A percentile compares a stretch with the other conserved stretches of the same genome.
Conservation (phyloP, 805 yeast genomes). For the Clavispora fructus region DNA sequence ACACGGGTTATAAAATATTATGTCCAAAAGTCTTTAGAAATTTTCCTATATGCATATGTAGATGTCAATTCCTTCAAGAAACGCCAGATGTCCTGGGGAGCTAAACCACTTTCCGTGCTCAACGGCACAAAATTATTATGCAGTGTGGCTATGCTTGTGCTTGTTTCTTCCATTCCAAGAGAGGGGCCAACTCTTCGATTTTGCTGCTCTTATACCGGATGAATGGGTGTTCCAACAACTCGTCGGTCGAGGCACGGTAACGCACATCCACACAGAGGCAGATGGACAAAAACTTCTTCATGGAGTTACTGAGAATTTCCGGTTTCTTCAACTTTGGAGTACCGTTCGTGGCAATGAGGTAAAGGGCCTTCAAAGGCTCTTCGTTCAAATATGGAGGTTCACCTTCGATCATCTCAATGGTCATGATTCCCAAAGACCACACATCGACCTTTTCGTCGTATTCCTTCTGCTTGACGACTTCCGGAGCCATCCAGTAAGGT, state of each 20-base stretch:
- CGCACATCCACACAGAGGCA: constrained; percentile 93
- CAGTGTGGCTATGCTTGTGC: background rate
- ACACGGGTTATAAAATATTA: no score
- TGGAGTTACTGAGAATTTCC: constrained; percentile 61
- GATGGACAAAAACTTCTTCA: constrained; percentile 81
- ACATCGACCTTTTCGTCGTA: constrained; percentile 80
- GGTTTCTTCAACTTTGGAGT: constrained; percentile 72
- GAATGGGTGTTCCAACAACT: constrained; percentile 72
- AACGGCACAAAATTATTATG: no score
- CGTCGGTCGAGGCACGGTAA: constrained; percentile 86
- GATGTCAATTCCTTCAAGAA: background rate
- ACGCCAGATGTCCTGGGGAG: background rate
- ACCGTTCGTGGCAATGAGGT: constrained; percentile 74
- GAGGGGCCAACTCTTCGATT: constrained; percentile 51
- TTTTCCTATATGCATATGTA: background rate
- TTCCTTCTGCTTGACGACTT: constrained; percentile 73
- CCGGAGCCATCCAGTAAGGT: constrained; percentile 91
- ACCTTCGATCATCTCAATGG: constrained; percentile 82
- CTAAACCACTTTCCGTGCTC: background rate
- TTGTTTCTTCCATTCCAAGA: constrained; percentile 46
- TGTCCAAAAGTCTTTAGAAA: background rate
- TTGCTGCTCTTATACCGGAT: constrained; percentile 56
- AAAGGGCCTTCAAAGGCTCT: constrained; percentile 71
- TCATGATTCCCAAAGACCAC: constrained; percentile 82
- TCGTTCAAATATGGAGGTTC: constrained; percentile 82